Conservation (phyloP, 768 basidiomycete genomes). For the Daedalea quercina region DNA sequence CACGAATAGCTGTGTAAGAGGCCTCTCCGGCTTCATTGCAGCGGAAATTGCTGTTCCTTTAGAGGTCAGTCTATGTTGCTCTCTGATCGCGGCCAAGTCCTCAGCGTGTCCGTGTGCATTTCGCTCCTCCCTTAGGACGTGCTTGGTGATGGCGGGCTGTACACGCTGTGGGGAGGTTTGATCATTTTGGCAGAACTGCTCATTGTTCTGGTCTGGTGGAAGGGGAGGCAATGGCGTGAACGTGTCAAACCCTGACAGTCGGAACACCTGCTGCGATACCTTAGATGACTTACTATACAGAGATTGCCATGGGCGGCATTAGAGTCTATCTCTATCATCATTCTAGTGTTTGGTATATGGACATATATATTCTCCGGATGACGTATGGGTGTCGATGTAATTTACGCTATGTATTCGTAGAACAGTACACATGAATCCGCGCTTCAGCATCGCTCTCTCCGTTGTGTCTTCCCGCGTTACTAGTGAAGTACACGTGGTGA, state of each 20-base stretch:
- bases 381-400: background rate
- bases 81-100: no score
- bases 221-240: constrained; percentile 55
- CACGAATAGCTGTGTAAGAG: constrained; percentile 70
- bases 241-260: no score
- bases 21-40: constrained; percentile 57
- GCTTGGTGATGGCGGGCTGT: constrained; percentile 76
- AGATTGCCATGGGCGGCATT: background rate
- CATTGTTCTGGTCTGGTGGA: constrained; percentile 54
- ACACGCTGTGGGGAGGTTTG: constrained; percentile 58
- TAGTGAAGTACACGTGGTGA: no score
- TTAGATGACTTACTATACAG: no score
- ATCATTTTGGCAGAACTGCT: constrained; percentile 46
- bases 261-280: no score
- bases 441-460: no score
- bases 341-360: background rate
- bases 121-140: constrained; percentile 33
- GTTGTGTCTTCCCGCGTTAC: no score
- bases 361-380: no score
- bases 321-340: background rate
- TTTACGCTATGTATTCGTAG: background rate
- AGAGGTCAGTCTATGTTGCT: constrained; percentile 45
- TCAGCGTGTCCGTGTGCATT: no score
- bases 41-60: constrained; percentile 72
- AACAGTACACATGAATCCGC: background rate